Evolutionary conservation across 192 early-diverging fungal species (phyloP).

Genomic region (Coemansia sp.): DNA sequence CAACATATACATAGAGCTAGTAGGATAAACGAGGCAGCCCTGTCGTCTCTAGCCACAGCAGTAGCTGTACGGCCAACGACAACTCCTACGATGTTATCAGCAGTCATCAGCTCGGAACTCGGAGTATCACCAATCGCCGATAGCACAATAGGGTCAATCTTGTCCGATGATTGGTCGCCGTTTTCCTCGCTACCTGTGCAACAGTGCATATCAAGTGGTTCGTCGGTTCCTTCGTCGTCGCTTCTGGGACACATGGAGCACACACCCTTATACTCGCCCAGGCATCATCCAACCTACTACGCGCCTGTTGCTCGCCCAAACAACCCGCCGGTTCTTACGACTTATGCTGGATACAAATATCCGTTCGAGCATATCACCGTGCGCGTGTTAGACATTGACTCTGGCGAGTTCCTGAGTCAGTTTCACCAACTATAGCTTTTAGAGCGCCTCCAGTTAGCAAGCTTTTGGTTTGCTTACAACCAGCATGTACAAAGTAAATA

Average conservation of each 20-base stretch:
- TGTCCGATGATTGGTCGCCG: constrained; percentile 40
- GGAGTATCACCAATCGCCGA: constrained; percentile 1
- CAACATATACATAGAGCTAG: not conserved
- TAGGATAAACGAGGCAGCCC: not conserved
- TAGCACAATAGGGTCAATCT: not conserved
- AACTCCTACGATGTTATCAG: not conserved
- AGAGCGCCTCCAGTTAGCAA: not conserved
- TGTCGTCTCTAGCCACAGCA: not conserved
- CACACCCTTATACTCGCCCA: constrained; percentile 21
- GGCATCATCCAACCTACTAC: not conserved
- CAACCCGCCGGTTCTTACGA: constrained; percentile 15
- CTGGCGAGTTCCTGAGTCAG: constrained; percentile 42
- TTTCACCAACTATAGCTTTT: constrained; percentile 14
- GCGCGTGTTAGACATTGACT: constrained; percentile 34
- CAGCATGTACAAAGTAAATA: constrained; percentile 8
- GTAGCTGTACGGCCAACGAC: not conserved
- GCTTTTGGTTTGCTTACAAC: not conserved
- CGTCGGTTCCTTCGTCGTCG: constrained; percentile 8
- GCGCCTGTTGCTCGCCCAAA: not conserved
- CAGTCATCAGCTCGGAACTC: not conserved
- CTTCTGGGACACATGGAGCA: constrained; percentile 21
- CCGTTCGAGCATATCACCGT: constrained; percentile 36
- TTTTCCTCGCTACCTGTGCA: constrained; percentile 26
- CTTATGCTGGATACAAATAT: constrained; percentile 31
- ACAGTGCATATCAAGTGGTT: constrained; percentile 16